Evolutionary conservation across 2,329 filamentous ascomycete genomes (phyloP).

Genomic region (Cladosporium velox): DNA sequence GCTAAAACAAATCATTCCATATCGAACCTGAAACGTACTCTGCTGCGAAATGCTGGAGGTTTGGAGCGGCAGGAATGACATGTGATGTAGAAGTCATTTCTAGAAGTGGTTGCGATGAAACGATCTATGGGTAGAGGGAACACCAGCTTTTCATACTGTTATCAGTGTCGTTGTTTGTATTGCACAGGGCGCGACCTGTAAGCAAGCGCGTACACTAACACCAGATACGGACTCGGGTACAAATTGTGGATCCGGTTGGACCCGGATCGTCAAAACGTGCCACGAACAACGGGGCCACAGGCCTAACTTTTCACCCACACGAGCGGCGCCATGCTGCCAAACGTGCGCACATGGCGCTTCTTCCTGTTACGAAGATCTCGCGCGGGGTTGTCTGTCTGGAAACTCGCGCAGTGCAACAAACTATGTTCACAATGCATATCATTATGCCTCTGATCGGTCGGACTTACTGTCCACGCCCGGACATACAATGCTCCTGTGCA

Average conservation of each 20-base stretch:
- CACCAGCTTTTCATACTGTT: not conserved
- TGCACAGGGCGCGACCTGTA: slow-evolving; percentile 1
- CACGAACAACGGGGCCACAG: not conserved
- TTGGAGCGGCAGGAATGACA: not conserved
- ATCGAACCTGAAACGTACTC: not conserved
- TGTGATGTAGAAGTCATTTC: not conserved
- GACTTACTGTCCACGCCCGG: not conserved
- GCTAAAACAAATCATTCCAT: not conserved
- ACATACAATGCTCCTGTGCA: not conserved
- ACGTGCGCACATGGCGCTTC: not conserved
- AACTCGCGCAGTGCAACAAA: not conserved
- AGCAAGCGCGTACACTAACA: not conserved
- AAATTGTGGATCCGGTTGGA: not conserved
- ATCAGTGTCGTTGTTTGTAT: not conserved
- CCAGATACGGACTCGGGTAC: not conserved
- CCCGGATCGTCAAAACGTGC: slow-evolving; percentile 4
- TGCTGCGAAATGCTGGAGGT: not conserved
- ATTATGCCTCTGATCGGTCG: not conserved
- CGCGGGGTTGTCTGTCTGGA: not conserved
- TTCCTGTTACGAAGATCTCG: not conserved
- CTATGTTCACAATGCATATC: not conserved
- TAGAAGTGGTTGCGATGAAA: not conserved
- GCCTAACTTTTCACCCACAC: not conserved
- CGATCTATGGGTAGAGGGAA: not conserved
- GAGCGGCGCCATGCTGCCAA: not conserved